phyloP scores from a whole-genome alignment of 495 filamentous ascomycete species.

The Xylaria intraflava region DNA sequence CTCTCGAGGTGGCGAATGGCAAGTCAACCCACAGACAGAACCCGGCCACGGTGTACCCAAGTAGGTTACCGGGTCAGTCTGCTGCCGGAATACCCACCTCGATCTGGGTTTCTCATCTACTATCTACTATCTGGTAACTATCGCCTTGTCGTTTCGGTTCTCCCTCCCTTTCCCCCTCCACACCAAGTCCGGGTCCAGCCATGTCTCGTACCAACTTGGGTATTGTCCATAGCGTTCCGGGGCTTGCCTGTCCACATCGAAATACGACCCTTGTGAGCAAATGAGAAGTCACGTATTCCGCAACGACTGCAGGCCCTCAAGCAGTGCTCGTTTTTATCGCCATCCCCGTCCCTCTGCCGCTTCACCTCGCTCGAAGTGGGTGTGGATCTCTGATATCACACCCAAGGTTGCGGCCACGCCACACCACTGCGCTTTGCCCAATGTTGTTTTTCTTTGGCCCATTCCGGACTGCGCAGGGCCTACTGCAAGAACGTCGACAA shows the following conservation, averaged over 20 bases:
- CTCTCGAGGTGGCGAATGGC: constrained; percentile 1
- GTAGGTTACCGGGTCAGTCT: too few species aligned
- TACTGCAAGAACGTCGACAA: too few species aligned
- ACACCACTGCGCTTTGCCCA: constrained; percentile 1
- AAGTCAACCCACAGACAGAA: background rate
- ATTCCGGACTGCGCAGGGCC: background rate
- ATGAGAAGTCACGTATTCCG: too few species aligned
- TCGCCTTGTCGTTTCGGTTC: background rate
- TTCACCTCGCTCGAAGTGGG: background rate
- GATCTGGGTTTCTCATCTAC: too few species aligned
- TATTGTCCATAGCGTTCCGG: too few species aligned
- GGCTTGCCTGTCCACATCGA: background rate
- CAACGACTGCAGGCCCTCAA: too few species aligned
- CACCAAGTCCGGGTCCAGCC: background rate
- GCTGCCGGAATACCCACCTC: too few species aligned
- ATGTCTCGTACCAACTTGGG: too few species aligned
- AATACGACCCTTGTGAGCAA: background rate
- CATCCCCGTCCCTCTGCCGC: background rate
- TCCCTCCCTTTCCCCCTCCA: background rate
- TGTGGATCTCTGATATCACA: background rate
- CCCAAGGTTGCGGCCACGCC: background rate
- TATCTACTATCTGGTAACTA: too few species aligned
- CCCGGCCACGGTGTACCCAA: background rate
- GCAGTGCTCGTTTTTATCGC: background rate
- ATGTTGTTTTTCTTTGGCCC: background rate